phyloP scores from a whole-genome alignment of 768 basidiomycete genomes.

The Russula sp. region DNA sequence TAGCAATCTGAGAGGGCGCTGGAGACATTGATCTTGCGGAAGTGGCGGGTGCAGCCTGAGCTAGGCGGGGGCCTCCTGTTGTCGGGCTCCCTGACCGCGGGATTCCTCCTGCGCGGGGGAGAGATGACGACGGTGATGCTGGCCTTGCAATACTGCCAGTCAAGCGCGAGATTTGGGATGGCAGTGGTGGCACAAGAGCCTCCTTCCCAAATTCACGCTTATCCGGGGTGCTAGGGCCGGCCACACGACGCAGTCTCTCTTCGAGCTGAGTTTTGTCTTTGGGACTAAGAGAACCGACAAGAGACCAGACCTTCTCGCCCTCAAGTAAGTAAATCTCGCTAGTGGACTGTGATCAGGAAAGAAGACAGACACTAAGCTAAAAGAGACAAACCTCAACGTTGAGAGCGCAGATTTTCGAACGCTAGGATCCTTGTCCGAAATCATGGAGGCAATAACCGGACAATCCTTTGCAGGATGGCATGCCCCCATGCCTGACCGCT shows the following conservation, averaged over 20 bases:
- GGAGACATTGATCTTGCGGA: constrained; percentile 36
- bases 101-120: constrained; percentile 39
- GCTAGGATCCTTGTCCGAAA: constrained; percentile 83
- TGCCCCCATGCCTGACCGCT: constrained; percentile 73
- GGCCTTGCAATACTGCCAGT: constrained; percentile 43
- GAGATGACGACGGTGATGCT: constrained; percentile 39
- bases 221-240: constrained; percentile 51
- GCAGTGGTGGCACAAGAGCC: constrained; percentile 37
- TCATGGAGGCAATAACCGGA: constrained; percentile 66
- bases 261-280: constrained; percentile 93
- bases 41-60: constrained; percentile 40
- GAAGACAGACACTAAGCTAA: constrained; percentile 11
- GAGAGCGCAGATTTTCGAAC: constrained; percentile 85
- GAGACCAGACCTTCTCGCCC: constrained; percentile 80
- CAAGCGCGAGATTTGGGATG: constrained; percentile 49
- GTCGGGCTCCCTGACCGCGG: constrained; percentile 48
- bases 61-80: constrained; percentile 36
- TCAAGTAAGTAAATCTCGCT: constrained; percentile 79
- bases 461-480: constrained; percentile 81
- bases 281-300: constrained; percentile 66
- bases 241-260: constrained; percentile 79
- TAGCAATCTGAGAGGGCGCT: constrained; percentile 28
- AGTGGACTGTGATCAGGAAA: constrained; percentile 4
- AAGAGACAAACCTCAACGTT: constrained; percentile 60
- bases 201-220: constrained; percentile 33